Base-by-base conservation (phyloP, 2,329 filamentous ascomycete genomes). In the Pseudogymnoascus sp. region DNA sequence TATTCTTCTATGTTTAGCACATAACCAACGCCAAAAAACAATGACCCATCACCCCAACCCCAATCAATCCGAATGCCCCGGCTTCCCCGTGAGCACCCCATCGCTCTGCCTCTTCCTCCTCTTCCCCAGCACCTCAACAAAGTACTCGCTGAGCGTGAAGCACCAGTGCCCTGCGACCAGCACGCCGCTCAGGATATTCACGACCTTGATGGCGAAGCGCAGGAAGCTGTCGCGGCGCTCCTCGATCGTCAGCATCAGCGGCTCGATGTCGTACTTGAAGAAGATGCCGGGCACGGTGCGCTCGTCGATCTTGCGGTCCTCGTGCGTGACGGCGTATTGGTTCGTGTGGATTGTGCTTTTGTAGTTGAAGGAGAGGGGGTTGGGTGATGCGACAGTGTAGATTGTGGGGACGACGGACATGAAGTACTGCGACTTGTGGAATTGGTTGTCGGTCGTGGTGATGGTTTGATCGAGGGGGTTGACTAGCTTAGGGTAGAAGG, bases 241-340 rank as follows among this genome's bases (percentile, higher is more conserved):
- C 65, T 88, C 88, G 42, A 99, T 88, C 28, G 89, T 87, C 61
- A 99, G 80, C 74, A 94, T 79, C 69, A 99, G 92, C 1, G 94
- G 94, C 80, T 99, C 94, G 69, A 99, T 97, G 74, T 97, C 93
- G 77, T 96, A 99, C 79, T 97, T 99, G 83, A 99, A 90, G 74
- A 97, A 99, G 65, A 99, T 86, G 33, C 94, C 94, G 0, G 94
- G 94, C 0, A 97, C 84, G 63, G 79, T 78, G 68, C 80, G 85
- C 70, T 95, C 89, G 62, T 81, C 79, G 42, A 95, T 82, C 36
- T 80, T 77, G 70, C 87, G 84, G 69, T 84, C 88, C 79, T 97
- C 92, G 72, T 92, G 91, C 0, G 92, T 97, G 0, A 96, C 94
- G 64, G 93, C 94, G 79, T 99, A 99, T 76, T 99, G 94, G 80